phyloP scores from a whole-genome alignment of 2,329 filamentous ascomycete genomes.

The Teratosphaeria nubilosa region DNA sequence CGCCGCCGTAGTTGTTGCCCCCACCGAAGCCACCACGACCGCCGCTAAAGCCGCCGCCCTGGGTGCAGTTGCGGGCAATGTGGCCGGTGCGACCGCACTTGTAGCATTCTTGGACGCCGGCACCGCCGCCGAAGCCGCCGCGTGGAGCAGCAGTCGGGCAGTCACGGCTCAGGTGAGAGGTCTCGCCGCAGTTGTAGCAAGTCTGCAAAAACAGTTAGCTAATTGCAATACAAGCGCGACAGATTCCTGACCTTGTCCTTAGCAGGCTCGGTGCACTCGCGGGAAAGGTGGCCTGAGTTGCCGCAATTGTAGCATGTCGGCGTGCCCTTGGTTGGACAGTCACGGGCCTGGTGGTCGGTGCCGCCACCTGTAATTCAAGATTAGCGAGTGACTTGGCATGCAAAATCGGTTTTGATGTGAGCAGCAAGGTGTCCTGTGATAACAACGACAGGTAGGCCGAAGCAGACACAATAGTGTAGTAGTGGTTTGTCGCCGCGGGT shows the following conservation, averaged over 20 bases:
- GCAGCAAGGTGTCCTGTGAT: neutral
- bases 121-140: slow-evolving; percentile 33
- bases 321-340: slow-evolving; percentile 41
- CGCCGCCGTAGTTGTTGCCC: slow-evolving; percentile 34
- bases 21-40: slow-evolving; percentile 35
- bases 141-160: slow-evolving; percentile 44
- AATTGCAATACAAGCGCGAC: neutral
- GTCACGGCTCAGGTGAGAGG: slow-evolving; percentile 78
- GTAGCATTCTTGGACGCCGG: slow-evolving; percentile 61
- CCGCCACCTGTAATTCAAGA: slow-evolving; percentile 34
- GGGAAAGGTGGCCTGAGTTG: slow-evolving; percentile 46
- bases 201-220: slow-evolving; percentile 14
- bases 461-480: neutral
- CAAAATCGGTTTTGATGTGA: neutral
- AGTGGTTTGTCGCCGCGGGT: neutral
- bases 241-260: slow-evolving; percentile 58
- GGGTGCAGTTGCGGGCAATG: slow-evolving; percentile 84
- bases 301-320: slow-evolving; percentile 36
- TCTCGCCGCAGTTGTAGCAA: slow-evolving; percentile 38
- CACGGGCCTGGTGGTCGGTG: slow-evolving; percentile 39
- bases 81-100: slow-evolving; percentile 96
- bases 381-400: slow-evolving; percentile 4
- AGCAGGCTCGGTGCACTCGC: slow-evolving; percentile 79
- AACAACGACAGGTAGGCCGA: neutral
- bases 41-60: slow-evolving; percentile 46